Base-by-base conservation (phyloP, 202 grass and related monocot species). In the Setaria italica region DNA sequence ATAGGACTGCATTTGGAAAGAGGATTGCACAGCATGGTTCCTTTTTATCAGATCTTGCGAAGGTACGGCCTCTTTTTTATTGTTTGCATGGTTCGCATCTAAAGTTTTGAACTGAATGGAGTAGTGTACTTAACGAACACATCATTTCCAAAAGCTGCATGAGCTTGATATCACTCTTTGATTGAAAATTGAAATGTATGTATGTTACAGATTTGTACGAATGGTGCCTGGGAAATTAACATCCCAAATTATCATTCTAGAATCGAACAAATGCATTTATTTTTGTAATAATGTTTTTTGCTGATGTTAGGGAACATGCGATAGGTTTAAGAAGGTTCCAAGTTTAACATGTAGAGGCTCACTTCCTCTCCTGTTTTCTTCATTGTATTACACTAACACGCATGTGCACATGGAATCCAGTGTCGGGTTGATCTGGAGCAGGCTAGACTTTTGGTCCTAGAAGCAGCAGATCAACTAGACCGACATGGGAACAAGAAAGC, bases 401-500 rank as follows among this genome's bases (percentile, higher is more conserved):
- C 59, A 57, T 87, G 33, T 9, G 29, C 7, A 14, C 20, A 7
- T 55, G 55, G 7, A 77, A 67, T 92, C 58, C 89, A 98, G 97
- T 92, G 94, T 59, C 94, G 97, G 53, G 76, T 99, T 82, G 94
- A 96, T 47, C 53, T 99, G 82, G 97, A 99, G 77, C 92, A 99
- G 37, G 88, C 91, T 34, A 99, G 92, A 78, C 97, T 99, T 82
- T 85, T 96, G 74, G 97, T 99, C 81, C 86, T 99, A 45, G 93
- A 94, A 84, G 97, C 97, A 12, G 97, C 97, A 0, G 88, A 92
- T 78, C 97, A 99, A 80, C 97, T 99, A 1, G 97, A 99, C 72
- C 46, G 80, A 7, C 77, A 84, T 67, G 94, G 93, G 72, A 99
- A 99, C 85, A 96, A 94, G 87, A 80, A 78, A 72, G 92, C 97